These are phyloP conservation scores for Linum tenue DNA, from an alignment of 345 rosid species.

Conservation along the genomic window DNA sequence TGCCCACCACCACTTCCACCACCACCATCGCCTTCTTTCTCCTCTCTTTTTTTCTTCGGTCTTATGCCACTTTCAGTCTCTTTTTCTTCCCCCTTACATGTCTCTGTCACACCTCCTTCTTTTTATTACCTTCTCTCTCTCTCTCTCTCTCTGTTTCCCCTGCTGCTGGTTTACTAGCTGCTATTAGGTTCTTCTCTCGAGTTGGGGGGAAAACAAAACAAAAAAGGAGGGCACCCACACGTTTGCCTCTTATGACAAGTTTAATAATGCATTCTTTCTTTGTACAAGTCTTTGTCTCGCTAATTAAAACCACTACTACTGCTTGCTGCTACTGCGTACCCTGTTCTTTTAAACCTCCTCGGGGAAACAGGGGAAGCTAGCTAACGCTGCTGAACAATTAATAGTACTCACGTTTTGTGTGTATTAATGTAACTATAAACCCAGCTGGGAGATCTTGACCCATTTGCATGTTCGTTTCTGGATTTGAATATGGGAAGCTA, in stretches of 20 bases:
- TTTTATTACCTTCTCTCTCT: not conserved
- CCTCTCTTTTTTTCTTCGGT: slow-evolving; percentile 4
- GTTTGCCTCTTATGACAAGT: not conserved
- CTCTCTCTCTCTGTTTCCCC: not conserved
- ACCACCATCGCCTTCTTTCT: not conserved
- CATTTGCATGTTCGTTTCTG: no score
- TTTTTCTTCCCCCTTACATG: not conserved
- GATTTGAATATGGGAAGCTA: no score
- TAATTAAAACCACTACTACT: no score
- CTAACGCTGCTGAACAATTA: no score
- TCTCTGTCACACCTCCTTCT: not conserved
- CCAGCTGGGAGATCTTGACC: no score
- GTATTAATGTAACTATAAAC: no score
- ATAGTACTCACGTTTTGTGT: no score
- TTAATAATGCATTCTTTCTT: not conserved
- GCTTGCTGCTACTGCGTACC: no score
- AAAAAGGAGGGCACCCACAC: not conserved
- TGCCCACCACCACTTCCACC: slow-evolving; percentile 16
- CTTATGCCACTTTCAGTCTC: not conserved
- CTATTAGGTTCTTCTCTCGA: not conserved
- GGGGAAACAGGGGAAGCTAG: no score
- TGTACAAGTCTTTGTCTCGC: not conserved
- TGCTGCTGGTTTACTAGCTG: not conserved
- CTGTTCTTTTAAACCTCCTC: no score
- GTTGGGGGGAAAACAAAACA: not conserved